Evolutionary conservation across 306 rosid genomes (phyloP), one percentile per base, ranked within the genome.

Genomic region (Quercus aquifolioides): DNA sequence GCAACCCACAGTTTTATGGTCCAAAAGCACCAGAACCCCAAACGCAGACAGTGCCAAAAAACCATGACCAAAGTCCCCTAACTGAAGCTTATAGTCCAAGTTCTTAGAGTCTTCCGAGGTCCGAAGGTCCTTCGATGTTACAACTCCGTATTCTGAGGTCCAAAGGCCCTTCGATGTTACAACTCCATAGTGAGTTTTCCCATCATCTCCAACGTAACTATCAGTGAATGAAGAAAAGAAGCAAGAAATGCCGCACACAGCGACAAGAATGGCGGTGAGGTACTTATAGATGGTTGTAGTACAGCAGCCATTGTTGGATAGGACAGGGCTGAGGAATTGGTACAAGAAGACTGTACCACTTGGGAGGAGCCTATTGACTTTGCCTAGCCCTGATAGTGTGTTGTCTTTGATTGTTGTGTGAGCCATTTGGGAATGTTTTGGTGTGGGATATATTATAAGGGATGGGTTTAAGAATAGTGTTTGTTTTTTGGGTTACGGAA

Each of bases 261-360:
- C 63, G 5, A 94, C 87, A 52, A 94, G 79, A 14, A 52, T 51
- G n/a, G 73, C 35, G 8, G 84, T 86, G 7, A 94, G 76, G 83
- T 80, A 87, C 75, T 90, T 92, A 85, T 92, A 80, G 70, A 86
- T 0, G 25, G 77, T 25, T 38, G 13, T 6, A 35, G 43, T 3
- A 90, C 98, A 94, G 14, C 84, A 76, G 56, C 98, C 98, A 55
- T 3, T 80, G 85, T 94, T 87, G 81, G 96, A 89, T 2, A 88
- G 31, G 15, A 90, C 75, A 0, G 98, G 98, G 82, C 78, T 92
- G 28, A 92, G 90, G 74, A 89, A 95, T 12, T 89, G 97, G 83
- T 86, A 92, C 49, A 90, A 56, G 85, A 95, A 92, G 20, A 92
- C 87, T 0, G 99, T 92, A 57, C 96, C 97, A 0, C 96, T 95